Conservation (phyloP, 768 basidiomycete genomes). For the Fomitopsis pulvina region DNA sequence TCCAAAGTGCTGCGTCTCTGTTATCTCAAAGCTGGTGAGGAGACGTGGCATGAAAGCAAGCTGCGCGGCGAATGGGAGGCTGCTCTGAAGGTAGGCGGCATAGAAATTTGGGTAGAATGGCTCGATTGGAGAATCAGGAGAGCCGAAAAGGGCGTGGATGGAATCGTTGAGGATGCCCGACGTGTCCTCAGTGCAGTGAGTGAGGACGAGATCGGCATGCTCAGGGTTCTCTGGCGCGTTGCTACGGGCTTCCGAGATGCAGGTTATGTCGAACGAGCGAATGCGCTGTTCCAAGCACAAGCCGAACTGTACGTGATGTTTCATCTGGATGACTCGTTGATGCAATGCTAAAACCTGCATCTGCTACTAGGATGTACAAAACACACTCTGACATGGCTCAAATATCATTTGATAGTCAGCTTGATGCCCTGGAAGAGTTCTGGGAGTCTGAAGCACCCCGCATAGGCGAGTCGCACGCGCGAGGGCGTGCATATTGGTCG, state of each 20-base stretch:
- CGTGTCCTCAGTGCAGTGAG: conserved; percentile 39
- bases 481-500: conserved; percentile 67
- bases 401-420: conserved; percentile 38
- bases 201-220: conserved; percentile 31
- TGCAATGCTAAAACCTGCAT: no score
- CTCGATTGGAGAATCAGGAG: conserved; percentile 64
- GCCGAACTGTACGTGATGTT: conserved; percentile 61
- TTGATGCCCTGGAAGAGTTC: conserved; percentile 66
- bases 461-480: conserved; percentile 58
- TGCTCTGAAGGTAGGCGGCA: conserved; percentile 43
- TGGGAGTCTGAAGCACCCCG: conserved; percentile 83
- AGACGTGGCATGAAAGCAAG: conserved; percentile 56
- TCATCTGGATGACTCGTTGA: not conserved
- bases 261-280: conserved; percentile 69
- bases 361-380: conserved; percentile 46
- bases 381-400: conserved; percentile 39
- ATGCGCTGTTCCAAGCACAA: conserved; percentile 78
- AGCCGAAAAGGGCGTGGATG: conserved; percentile 41
- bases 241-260: conserved; percentile 58
- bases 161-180: conserved; percentile 44
- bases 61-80: conserved; percentile 63
- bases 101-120: conserved; percentile 74
- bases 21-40: conserved; percentile 68
- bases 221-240: conserved; percentile 62
- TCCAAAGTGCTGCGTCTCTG: conserved; percentile 50